Evolutionary conservation across 164 flowering plant genomes (phyloP).

Genomic region (Vitis cinerea): DNA sequence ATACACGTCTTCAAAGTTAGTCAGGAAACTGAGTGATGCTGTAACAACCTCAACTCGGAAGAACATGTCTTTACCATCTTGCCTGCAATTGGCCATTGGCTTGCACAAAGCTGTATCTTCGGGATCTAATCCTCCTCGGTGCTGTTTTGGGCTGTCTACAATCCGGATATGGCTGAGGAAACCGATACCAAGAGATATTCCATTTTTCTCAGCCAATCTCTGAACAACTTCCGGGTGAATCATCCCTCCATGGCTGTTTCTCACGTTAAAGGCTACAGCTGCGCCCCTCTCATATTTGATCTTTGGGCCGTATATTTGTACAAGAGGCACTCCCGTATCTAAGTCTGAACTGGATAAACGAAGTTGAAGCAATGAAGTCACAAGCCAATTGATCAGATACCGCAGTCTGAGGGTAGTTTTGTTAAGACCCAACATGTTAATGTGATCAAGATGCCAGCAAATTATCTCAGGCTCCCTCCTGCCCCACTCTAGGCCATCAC

Average conservation of each 20-base stretch:
- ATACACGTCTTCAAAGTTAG: slow-evolving; percentile 65
- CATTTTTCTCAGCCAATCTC: slow-evolving; percentile 73
- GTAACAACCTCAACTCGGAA: slow-evolving; percentile 64
- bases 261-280: slow-evolving; percentile 83
- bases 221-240: slow-evolving; percentile 75
- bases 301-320: slow-evolving; percentile 88
- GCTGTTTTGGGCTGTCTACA: slow-evolving; percentile 42
- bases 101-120: slow-evolving; percentile 52
- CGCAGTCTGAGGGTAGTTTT: slow-evolving; percentile 72
- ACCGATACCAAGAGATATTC: slow-evolving; percentile 78
- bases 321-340: slow-evolving; percentile 40
- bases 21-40: slow-evolving; percentile 62
- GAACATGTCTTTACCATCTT: slow-evolving; percentile 34
- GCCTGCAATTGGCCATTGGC: slow-evolving; percentile 53
- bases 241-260: slow-evolving; percentile 46
- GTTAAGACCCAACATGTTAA: slow-evolving; percentile 81
- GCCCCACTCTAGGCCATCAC: slow-evolving; percentile 60
- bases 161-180: slow-evolving; percentile 70
- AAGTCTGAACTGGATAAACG: slow-evolving; percentile 54
- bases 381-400: slow-evolving; percentile 87
- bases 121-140: slow-evolving; percentile 34
- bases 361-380: slow-evolving; percentile 77
- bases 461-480: slow-evolving; percentile 79
- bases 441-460: slow-evolving; percentile 82
- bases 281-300: slow-evolving; percentile 93